phyloP scores from a whole-genome alignment of 2,329 filamentous ascomycete species.

The Ramichloridium luteum region DNA sequence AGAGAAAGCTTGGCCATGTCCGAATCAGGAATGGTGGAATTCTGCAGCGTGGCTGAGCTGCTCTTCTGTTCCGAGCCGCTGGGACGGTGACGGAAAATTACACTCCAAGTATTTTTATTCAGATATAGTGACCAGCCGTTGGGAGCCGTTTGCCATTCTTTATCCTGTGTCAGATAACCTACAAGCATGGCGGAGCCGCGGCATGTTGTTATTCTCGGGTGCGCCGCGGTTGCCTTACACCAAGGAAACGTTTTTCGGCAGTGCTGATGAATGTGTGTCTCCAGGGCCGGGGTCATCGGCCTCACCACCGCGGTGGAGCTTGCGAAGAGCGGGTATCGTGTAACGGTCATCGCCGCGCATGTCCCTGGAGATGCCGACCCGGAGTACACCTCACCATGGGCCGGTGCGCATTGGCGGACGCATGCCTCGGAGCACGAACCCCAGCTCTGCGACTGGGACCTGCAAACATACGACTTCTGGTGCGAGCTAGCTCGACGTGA shows the following conservation, averaged over 20 bases:
- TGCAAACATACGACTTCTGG: conserved; percentile 33
- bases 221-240: neutral
- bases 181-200: too few relatives aligned
- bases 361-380: conserved; percentile 31
- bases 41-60: too few relatives aligned
- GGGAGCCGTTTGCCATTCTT: too few relatives aligned
- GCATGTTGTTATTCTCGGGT: conserved; percentile 2
- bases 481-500: conserved; percentile 21
- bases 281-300: conserved; percentile 36
- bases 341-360: conserved; percentile 33
- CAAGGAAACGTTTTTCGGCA: conserved; percentile 5
- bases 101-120: too few relatives aligned
- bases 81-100: too few relatives aligned
- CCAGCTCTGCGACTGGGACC: conserved; percentile 31
- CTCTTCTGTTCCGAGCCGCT: too few relatives aligned
- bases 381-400: conserved; percentile 36
- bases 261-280: too few relatives aligned
- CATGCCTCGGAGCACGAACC: conserved; percentile 25
- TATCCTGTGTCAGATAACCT: too few relatives aligned
- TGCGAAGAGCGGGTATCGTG: conserved; percentile 28
- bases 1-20: too few relatives aligned
- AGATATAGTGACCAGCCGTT: too few relatives aligned
- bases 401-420: conserved; percentile 38
- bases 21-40: too few relatives aligned
- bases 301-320: conserved; percentile 35